Evolutionary conservation across 139 green algal species (phyloP).

Genomic region (Astrephomene gubernaculifera): DNA sequence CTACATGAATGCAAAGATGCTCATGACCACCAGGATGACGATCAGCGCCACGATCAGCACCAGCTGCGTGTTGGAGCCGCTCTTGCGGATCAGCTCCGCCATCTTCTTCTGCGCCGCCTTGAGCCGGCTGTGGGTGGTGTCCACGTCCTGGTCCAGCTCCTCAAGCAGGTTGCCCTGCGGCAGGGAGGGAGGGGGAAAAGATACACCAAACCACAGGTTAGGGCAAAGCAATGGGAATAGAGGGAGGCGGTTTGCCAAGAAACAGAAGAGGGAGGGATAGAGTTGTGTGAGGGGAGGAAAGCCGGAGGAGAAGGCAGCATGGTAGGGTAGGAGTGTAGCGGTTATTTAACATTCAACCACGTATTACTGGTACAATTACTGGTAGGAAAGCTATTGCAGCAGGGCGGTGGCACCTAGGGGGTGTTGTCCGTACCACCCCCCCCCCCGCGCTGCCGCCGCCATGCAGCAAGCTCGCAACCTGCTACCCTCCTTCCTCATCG

Average conservation of each 20-base stretch:
- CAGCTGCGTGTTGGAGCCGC: conserved; percentile 80
- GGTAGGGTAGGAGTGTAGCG: not conserved
- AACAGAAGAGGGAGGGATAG: not conserved
- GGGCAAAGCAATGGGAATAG: too few species aligned
- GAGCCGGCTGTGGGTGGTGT: conserved; percentile 76
- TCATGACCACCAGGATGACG: conserved; percentile 46
- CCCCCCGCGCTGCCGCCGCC: too few species aligned
- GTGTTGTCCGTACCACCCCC: too few species aligned
- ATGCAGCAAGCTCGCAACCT: too few species aligned
- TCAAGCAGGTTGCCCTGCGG: conserved; percentile 71
- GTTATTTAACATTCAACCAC: too few species aligned
- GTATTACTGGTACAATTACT: too few species aligned
- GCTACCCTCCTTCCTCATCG: too few species aligned
- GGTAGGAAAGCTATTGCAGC: too few species aligned
- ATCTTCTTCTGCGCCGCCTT: conserved; percentile 84
- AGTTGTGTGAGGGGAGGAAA: not conserved
- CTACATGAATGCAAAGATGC: conserved; percentile 31
- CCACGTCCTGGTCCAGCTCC: conserved; percentile 82
- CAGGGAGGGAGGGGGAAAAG: not conserved
- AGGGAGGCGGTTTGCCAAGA: too few species aligned
- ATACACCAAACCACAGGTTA: too few species aligned
- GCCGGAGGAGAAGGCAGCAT: not conserved
- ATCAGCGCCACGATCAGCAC: conserved; percentile 44
- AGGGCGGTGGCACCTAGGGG: too few species aligned
- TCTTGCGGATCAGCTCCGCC: conserved; percentile 74